These are phyloP conservation scores for Boletus tylopilopsis DNA, from an alignment of 768 basidiomycete genomes.

Conservation along the genomic window DNA sequence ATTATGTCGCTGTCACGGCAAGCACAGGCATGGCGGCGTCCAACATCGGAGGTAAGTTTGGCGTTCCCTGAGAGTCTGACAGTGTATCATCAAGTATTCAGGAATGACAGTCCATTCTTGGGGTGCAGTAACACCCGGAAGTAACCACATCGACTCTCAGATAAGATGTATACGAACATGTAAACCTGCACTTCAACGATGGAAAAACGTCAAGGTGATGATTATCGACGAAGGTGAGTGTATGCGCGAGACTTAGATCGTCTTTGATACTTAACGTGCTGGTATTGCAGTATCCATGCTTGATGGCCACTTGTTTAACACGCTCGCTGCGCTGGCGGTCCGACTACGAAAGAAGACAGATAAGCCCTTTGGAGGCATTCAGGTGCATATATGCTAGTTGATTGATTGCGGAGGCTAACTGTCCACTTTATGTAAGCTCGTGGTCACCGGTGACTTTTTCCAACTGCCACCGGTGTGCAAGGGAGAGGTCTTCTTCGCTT, in stretches of 20 bases:
- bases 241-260: background rate
- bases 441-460: constrained; percentile 58
- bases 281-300: constrained; percentile 60
- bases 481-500: constrained; percentile 52
- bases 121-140: constrained; percentile 53
- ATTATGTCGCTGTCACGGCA: constrained; percentile 43
- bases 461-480: constrained; percentile 55
- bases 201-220: constrained; percentile 55
- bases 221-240: constrained; percentile 62
- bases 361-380: constrained; percentile 64
- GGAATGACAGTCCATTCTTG: constrained; percentile 60
- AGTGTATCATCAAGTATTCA: constrained; percentile 4
- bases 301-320: constrained; percentile 59
- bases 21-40: constrained; percentile 45
- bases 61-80: background rate
- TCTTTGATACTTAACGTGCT: background rate
- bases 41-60: constrained; percentile 42
- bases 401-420: background rate
- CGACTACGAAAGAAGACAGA: constrained; percentile 46
- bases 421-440: constrained; percentile 35
- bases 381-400: constrained; percentile 33
- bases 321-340: constrained; percentile 49
- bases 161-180: constrained; percentile 49
- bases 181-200: constrained; percentile 51
- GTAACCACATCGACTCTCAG: constrained; percentile 42